A percentile compares a stretch with the other conserved stretches of the same genome.
phyloP scores from a whole-genome alignment of 306 rosid genomes.

The Citrullus amarus region DNA sequence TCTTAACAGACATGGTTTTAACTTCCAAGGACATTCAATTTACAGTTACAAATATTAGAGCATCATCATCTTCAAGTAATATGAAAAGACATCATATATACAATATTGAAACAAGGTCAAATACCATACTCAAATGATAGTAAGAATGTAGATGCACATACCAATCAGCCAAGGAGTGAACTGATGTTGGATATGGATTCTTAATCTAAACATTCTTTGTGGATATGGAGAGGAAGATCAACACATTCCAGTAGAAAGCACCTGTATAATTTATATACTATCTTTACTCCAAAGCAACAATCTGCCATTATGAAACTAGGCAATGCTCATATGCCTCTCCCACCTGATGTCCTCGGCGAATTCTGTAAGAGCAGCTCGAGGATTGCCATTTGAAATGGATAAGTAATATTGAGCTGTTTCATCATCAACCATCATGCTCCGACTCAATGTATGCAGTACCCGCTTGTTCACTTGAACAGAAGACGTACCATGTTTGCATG shows the following conservation, averaged over 20 bases:
- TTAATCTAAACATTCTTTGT: background rate
- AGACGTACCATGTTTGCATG: slow-evolving; percentile 16
- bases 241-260: slow-evolving; percentile 8
- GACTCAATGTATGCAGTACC: slow-evolving; percentile 58
- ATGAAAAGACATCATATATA: background rate
- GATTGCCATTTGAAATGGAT: slow-evolving; percentile 71
- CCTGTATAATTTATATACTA: background rate
- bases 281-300: background rate
- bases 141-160: background rate
- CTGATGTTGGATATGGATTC: slow-evolving; percentile 2
- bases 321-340: slow-evolving; percentile 48
- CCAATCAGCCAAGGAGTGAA: background rate
- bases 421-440: slow-evolving; percentile 83
- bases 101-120: background rate
- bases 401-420: slow-evolving; percentile 83
- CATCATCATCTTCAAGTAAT: background rate
- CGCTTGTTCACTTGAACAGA: slow-evolving; percentile 53
- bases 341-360: slow-evolving; percentile 70
- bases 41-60: background rate
- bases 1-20: background rate
- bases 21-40: background rate
- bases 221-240: slow-evolving; percentile 4
- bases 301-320: slow-evolving; percentile 6
- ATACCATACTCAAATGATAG: background rate
- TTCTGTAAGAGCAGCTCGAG: slow-evolving; percentile 72